Evolutionary conservation across 208 protist species (phyloP).

Genomic region (Trypanosoma melophagium): DNA sequence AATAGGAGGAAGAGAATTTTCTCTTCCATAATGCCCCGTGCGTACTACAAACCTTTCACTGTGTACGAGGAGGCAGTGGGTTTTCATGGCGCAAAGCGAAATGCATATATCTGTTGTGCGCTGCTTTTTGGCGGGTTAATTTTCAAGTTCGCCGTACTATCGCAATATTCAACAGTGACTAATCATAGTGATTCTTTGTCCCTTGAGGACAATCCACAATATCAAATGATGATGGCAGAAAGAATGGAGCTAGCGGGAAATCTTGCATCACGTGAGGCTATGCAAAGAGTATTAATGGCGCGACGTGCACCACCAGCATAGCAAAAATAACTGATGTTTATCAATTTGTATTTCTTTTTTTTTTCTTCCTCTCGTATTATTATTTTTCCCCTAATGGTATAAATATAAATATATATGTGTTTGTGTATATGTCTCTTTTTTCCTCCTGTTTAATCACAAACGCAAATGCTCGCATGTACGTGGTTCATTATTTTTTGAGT

Average conservation of each 20-base stretch:
- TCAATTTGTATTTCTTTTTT: slow-evolving; percentile 2
- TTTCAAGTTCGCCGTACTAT: slow-evolving; percentile 55
- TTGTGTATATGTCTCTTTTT: background rate
- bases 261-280: slow-evolving; percentile 25
- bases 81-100: slow-evolving; percentile 63
- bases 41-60: slow-evolving; percentile 84
- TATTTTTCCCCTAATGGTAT: background rate
- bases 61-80: slow-evolving; percentile 80
- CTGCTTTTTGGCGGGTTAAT: slow-evolving; percentile 63
- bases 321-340: background rate
- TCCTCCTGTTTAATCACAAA: too few relatives aligned
- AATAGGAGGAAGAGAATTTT: background rate
- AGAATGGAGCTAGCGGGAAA: slow-evolving; percentile 47
- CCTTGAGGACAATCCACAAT: slow-evolving; percentile 51
- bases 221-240: slow-evolving; percentile 47
- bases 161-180: slow-evolving; percentile 48
- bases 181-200: slow-evolving; percentile 9
- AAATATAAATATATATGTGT: slow-evolving; percentile 8
- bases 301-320: slow-evolving; percentile 26
- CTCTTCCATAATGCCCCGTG: slow-evolving; percentile 61
- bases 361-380: background rate
- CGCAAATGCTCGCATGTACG: too few relatives aligned
- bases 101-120: slow-evolving; percentile 70
- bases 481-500: too few relatives aligned
- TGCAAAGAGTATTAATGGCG: slow-evolving; percentile 9